phyloP scores from a whole-genome alignment of 441 rosid species.

The Metrosideros polymorpha region DNA sequence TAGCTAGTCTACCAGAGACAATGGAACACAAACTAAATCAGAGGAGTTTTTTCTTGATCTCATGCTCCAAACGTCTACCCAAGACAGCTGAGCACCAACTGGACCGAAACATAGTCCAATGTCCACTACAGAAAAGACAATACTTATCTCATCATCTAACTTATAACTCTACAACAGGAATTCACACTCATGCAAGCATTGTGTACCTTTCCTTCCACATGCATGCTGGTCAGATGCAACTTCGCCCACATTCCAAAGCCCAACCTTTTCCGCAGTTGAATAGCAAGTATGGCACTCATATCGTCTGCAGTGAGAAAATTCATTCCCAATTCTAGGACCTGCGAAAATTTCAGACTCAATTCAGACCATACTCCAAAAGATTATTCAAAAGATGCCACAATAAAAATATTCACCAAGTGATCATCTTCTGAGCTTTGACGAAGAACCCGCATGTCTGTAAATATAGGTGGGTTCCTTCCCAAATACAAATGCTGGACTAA shows the following conservation, averaged over 20 bases:
- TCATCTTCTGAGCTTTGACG: slow-evolving; percentile 14
- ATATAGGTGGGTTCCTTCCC: slow-evolving; percentile 85
- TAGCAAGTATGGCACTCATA: slow-evolving; percentile 86
- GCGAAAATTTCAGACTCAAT: slow-evolving; percentile 4
- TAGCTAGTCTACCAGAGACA: background rate
- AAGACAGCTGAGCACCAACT: background rate
- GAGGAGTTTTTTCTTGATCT: background rate
- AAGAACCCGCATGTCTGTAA: slow-evolving; percentile 79
- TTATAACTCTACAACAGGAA: background rate
- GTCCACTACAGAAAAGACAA: background rate
- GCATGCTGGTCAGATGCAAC: slow-evolving; percentile 93
- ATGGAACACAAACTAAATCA: background rate
- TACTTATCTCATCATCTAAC: background rate
- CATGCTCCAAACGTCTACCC: background rate
- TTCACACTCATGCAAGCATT: background rate
- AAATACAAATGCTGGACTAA: slow-evolving; percentile 66
- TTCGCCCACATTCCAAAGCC: slow-evolving; percentile 94
- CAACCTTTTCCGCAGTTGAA: slow-evolving; percentile 65
- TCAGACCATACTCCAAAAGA: background rate
- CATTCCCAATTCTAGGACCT: slow-evolving; percentile 91
- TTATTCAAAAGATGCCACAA: background rate
- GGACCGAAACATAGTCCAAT: background rate
- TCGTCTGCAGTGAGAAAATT: slow-evolving; percentile 90
- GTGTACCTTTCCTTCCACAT: slow-evolving; percentile 90
- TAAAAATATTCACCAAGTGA: background rate